Base-by-base conservation (phyloP, 768 basidiomycete species). In the Mycena amicta region DNA sequence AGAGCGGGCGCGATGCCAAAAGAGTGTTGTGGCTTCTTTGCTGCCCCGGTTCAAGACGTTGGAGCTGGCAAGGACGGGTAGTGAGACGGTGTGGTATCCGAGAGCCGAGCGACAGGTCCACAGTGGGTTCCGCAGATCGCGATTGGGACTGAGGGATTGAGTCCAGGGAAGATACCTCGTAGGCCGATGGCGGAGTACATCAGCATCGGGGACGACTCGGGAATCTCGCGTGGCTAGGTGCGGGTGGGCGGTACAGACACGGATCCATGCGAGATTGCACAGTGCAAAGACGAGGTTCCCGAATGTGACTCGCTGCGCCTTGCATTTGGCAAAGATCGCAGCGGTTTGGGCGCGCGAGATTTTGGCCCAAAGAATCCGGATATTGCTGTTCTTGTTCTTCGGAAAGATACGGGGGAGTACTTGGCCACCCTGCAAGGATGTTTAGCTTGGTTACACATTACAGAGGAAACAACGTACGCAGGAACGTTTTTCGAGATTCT, bases 131-230 rank as follows among this genome's bases (percentile, higher is more conserved):
- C 60, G 61, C 4, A 68, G 59, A 13, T 47, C 61, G 49, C n/a
- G n/a, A n/a, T n/a, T n/a, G n/a, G n/a, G n/a, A n/a, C n/a, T n/a
- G 8, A 37, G 33, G 18, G 57, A 75, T 68, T 66, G 75, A 74
- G 16, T 78, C 79, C 6, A 15, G 22, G 43, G 43, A 23, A 8
- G 11, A 37, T 18, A 37, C n/a, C n/a, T n/a, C 12, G 43, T 22
- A 85, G 69, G 69, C 84, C 85, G 49, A 85, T 66, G 11, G 85
- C 84, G 5, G 84, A 82, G 69, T 87, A 87, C 71, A 85, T 78
- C 77, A 86, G 76, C 67, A 74, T 77, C 40, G 57, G 47, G 31
- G 16, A 49, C 15, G 8, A 6, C 43, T 15, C 85, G 77, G 26
- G 23, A 20, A 41, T 53, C 47, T 16, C 30, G 22, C 30, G 25